Conservation (phyloP, 345 rosid species). For the Heritiera littoralis region DNA sequence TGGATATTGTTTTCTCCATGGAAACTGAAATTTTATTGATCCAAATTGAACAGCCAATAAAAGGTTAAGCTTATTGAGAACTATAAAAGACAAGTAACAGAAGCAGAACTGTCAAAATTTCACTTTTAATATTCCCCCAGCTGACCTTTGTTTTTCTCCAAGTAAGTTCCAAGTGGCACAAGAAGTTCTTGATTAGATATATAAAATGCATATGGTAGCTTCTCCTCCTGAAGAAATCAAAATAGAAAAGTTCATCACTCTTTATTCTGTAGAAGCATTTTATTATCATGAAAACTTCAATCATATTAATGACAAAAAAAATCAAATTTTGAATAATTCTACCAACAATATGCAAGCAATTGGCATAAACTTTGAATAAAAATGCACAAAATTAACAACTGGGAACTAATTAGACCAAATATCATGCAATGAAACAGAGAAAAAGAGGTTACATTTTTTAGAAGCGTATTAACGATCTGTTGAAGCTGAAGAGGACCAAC, state of each 20-base stretch:
- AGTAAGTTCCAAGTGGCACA: slow-evolving; percentile 75
- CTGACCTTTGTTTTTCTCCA: slow-evolving; percentile 79
- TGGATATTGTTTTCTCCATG: slow-evolving; percentile 86
- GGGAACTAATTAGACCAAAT: neutral
- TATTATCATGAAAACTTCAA: neutral
- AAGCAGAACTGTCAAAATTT: neutral
- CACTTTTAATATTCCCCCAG: neutral
- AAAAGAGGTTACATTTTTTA: slow-evolving; percentile 50
- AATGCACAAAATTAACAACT: neutral
- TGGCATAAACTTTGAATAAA: neutral
- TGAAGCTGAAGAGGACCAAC: slow-evolving; percentile 83
- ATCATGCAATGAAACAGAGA: neutral
- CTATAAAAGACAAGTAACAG: neutral
- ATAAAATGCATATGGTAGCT: slow-evolving; percentile 82
- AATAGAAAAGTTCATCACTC: neutral
- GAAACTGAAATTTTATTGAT: slow-evolving; percentile 56
- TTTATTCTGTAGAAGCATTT: neutral
- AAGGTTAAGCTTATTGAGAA: neutral
- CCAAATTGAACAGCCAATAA: slow-evolving; percentile 8
- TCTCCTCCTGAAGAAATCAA: slow-evolving; percentile 63
- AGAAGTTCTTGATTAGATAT: slow-evolving; percentile 84
- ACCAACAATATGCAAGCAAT: neutral
- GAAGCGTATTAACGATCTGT: slow-evolving; percentile 82
- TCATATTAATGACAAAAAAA: neutral
- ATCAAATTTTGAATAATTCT: slow-evolving; percentile 4